A percentile compares a stretch with the other conserved stretches of the same genome.
Conservation (phyloP, 345 rosid genomes). For the Melastoma malabathricum region DNA sequence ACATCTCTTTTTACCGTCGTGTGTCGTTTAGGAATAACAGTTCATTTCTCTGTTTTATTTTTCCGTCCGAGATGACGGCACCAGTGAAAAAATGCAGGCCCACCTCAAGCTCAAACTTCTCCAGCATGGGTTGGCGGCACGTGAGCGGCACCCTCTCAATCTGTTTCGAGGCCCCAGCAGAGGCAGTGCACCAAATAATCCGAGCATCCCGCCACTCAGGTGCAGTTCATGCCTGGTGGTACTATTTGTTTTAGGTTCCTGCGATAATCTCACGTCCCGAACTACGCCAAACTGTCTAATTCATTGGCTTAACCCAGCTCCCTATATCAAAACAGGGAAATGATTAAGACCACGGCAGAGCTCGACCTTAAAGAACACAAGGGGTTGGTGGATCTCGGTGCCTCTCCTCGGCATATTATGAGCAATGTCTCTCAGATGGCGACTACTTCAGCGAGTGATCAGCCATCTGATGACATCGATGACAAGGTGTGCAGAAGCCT, state of each 20-base stretch:
- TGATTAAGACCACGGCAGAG: not conserved
- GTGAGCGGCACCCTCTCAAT: constrained; percentile 19
- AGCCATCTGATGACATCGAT: too few relatives aligned
- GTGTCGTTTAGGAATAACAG: too few relatives aligned
- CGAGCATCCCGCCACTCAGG: constrained; percentile 44
- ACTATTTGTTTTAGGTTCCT: too few relatives aligned
- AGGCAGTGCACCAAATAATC: constrained; percentile 18
- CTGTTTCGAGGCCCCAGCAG: constrained; percentile 7
- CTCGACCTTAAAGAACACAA: not conserved
- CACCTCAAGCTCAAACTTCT: constrained; percentile 48
- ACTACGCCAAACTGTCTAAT: too few relatives aligned
- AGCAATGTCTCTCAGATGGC: not conserved
- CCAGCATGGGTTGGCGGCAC: constrained; percentile 37
- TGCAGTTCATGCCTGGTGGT: constrained; percentile 5
- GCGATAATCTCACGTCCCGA: too few relatives aligned
- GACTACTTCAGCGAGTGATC: too few relatives aligned
- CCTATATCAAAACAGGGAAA: constrained; percentile 5
- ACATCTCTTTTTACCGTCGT: not conserved
- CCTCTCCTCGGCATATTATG: not conserved
- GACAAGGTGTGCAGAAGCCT: too few relatives aligned
- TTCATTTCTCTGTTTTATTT: too few relatives aligned
- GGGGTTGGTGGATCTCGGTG: not conserved
- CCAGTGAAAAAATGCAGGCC: constrained; percentile 23
- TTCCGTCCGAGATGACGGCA: too few relatives aligned
- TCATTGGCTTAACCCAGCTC: not conserved